Evolutionary conservation across 108 stramenopile species (phyloP).

Genomic region (Cyclotella kingstonii): DNA sequence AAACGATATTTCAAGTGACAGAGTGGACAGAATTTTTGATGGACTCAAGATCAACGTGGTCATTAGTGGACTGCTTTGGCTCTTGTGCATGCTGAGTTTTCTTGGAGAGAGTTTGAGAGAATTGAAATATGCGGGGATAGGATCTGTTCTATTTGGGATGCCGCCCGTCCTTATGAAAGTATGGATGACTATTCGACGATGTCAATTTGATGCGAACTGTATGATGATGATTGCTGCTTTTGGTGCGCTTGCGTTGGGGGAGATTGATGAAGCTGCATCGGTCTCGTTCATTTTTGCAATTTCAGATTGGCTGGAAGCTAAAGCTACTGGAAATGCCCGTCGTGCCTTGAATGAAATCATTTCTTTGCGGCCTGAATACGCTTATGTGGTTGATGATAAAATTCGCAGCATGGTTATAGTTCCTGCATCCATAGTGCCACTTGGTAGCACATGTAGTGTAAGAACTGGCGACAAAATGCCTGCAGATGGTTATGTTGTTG

Average conservation of each 20-base stretch:
- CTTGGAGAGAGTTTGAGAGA: constrained; percentile 42
- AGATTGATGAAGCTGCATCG: constrained; percentile 85
- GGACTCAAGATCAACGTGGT: constrained; percentile 50
- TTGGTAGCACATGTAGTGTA: constrained; percentile 82
- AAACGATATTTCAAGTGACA: constrained; percentile 8
- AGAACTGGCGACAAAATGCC: constrained; percentile 93
- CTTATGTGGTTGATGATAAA: constrained; percentile 66
- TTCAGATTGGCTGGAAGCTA: constrained; percentile 75
- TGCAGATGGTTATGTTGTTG: constrained; percentile 87
- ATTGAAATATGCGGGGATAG: constrained; percentile 70
- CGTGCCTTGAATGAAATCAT: constrained; percentile 69
- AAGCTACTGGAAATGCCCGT: constrained; percentile 72
- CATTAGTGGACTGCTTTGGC: constrained; percentile 76
- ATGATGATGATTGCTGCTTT: constrained; percentile 89
- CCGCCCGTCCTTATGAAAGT: constrained; percentile 76
- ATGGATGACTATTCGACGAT: constrained; percentile 60
- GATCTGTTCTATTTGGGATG: constrained; percentile 74
- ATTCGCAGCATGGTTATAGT: constrained; percentile 61
- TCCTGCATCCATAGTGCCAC: constrained; percentile 64
- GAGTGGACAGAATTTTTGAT: constrained; percentile 6
- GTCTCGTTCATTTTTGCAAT: constrained; percentile 84
- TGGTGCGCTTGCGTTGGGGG: constrained; percentile 72
- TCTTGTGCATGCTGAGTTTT: constrained; percentile 56
- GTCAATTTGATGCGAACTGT: constrained; percentile 84
- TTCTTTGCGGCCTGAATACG: constrained; percentile 78